phyloP scores from a whole-genome alignment of 768 basidiomycete species.

The Leucocoprinus sp. region DNA sequence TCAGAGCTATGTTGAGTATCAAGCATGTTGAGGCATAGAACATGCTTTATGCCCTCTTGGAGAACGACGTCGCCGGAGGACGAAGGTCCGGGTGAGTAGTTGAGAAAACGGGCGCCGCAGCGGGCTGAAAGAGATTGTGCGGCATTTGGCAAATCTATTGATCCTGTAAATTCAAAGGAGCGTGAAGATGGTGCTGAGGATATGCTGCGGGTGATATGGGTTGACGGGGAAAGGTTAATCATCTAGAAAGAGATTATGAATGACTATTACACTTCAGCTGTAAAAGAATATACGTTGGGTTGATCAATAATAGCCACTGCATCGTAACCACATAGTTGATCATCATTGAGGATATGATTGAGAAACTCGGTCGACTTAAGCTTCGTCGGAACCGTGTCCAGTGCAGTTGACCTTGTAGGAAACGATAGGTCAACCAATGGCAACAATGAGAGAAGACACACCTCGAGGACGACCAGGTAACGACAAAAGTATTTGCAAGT shows the following conservation, averaged over 20 bases:
- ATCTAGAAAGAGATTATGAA: background rate
- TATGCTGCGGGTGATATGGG: constrained; percentile 39
- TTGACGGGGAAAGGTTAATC: background rate
- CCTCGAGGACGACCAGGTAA: constrained; percentile 69
- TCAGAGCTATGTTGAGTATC: constrained; percentile 32
- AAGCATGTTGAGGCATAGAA: constrained; percentile 52
- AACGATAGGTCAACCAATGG: background rate
- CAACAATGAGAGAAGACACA: constrained; percentile 17
- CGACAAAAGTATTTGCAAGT: constrained; percentile 53
- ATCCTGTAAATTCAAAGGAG: constrained; percentile 52
- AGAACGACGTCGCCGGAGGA: constrained; percentile 21
- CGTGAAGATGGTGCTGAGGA: constrained; percentile 43
- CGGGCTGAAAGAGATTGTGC: constrained; percentile 32
- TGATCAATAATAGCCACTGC: constrained; percentile 64
- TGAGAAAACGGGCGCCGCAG: constrained; percentile 29
- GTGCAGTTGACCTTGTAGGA: constrained; percentile 35
- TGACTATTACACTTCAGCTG: constrained; percentile 19
- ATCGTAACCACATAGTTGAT: constrained; percentile 53
- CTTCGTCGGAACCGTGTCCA: constrained; percentile 33
- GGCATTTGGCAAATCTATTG: constrained; percentile 26
- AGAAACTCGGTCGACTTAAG: constrained; percentile 30
- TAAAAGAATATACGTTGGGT: constrained; percentile 58
- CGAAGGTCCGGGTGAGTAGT: constrained; percentile 31
- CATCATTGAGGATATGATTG: constrained; percentile 33
- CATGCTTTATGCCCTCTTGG: constrained; percentile 37